Evolutionary conservation across 768 basidiomycete genomes (phyloP), one percentile per base, ranked within the genome.

Genomic region (Lentinula sp.): DNA sequence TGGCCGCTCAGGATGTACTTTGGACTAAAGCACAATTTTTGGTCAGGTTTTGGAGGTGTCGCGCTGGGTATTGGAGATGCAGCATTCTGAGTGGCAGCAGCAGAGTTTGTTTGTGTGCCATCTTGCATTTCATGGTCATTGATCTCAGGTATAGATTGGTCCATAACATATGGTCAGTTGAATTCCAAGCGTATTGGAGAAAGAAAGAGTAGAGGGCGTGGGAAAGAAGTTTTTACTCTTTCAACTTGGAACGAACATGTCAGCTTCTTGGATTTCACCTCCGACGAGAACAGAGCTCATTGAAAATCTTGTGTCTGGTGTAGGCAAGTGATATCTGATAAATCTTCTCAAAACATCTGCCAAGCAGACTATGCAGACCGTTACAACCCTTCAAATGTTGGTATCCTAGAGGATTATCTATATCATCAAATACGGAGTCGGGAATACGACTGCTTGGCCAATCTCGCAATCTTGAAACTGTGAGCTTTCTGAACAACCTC

Each of bases 341-440:
- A 13, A 43, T 63, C 18, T 28, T 34, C 16, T 10, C 21, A 15
- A 40, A 46, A 5, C 32, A 53, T 60, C 53, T 5, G 34, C 42
- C 61, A 16, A 43, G 54, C 58, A 42, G 56, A 32, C 61, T 61
- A 55, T 57, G 54, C 34, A 97, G 96, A 98, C 79, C 89, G 96
- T 62, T 98, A 98, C 75, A 98, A 98, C 76, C 96, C 96, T 46
- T 87, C 88, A 57, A 98, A 98, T 72, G 86, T 96, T 62, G 80
- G 85, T 40, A 91, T 95, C 65, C 86, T 98, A 62, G 96, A 98
- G 75, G 96, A 98, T 71, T 98, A 98, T 76, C 86, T 98, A 62
- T 93, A 92, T 73, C 88, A 93, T 71, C 96, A 99, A 75, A 93
- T 94, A 64, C 83, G 89, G 66, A 89, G 85, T 68, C 87, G 89